Base-by-base conservation (phyloP, 768 basidiomycete species). In the Mycena sanguinolenta region DNA sequence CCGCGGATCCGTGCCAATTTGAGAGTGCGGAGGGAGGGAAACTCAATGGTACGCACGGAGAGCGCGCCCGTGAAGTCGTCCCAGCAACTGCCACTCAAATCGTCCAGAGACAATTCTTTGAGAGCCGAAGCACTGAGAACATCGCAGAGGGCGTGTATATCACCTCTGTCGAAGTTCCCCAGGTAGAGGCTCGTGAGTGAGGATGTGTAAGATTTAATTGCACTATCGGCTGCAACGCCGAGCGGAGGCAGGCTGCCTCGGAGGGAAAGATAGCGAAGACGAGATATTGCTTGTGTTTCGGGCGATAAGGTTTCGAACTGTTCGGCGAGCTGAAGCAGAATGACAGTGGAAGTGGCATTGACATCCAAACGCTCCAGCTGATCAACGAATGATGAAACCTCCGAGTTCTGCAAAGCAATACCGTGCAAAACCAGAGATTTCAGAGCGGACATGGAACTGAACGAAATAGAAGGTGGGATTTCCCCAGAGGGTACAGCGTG, bases 261-360 rank as follows among this genome's bases (percentile, higher is more conserved):
- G n/a, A 69, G 54, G 19, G 55, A 58, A n/a, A 69, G 62, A 50
- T 63, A 57, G 10, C 68, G 68, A 2, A 69, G 68, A 8, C 46
- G 57, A 2, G 68, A 44, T 36, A 46, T 36, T 10, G 34, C 38
- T 7, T 42, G 49, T 25, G 49, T 50, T 25, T 54, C 27, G n/a
- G 21, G n/a, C 14, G 59, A 32, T 14, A n/a, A 9, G 17, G 27
- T 16, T 9, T 42, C 36, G 57, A 69, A 69, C 17, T 23, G 46
- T 10, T 59, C 57, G 12, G 57, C 68, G 16, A 69, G 68, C 36
- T 63, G n/a, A 32, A n/a, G 10, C 9, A 64, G 4, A 23, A 69
- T 21, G n/a, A 28, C n/a, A 1, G n/a, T 9, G 17, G 46, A 27
- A 19, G 23, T 17, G 6, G 10, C 17, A 12, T 17, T 58, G 25